Conservation (phyloP, 148 eudicot genomes). For the Rhododendron ovatum region DNA sequence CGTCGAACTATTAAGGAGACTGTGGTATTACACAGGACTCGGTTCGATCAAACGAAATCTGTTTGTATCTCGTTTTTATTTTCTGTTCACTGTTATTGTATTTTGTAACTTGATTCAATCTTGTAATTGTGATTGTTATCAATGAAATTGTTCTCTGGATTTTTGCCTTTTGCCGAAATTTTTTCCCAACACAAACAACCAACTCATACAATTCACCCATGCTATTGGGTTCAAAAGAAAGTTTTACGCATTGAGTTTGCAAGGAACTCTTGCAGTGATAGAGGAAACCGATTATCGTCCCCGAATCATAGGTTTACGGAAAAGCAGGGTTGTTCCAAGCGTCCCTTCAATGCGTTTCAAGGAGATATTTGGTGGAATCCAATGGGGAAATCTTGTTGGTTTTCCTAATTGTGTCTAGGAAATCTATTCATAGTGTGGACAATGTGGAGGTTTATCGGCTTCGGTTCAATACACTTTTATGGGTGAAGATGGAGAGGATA, state of each 20-base stretch:
- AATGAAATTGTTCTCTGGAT: too few species aligned
- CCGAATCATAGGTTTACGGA: slow-evolving; percentile 9
- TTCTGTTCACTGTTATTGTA: too few species aligned
- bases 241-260: slow-evolving; percentile 26
- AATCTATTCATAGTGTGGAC: slow-evolving; percentile 14
- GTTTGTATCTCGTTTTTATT: too few species aligned
- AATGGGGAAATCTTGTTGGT: too few species aligned
- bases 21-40: too few species aligned
- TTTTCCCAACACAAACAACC: too few species aligned
- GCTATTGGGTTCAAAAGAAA: slow-evolving; percentile 20
- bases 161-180: too few species aligned
- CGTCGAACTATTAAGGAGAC: too few species aligned
- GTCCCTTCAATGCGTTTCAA: not conserved
- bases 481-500: slow-evolving; percentile 28
- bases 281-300: slow-evolving; percentile 13
- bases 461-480: not conserved
- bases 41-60: too few species aligned
- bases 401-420: slow-evolving; percentile 3
- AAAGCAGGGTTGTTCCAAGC: slow-evolving; percentile 25
- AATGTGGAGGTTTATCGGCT: slow-evolving; percentile 7
- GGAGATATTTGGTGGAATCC: too few species aligned
- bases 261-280: slow-evolving; percentile 25
- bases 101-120: too few species aligned
- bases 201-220: slow-evolving; percentile 18
- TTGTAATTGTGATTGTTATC: too few species aligned